Evolutionary conservation across 495 filamentous ascomycete species (phyloP), one percentile per base, ranked within the genome.

Genomic region (Pseudotulostoma volvatum): DNA sequence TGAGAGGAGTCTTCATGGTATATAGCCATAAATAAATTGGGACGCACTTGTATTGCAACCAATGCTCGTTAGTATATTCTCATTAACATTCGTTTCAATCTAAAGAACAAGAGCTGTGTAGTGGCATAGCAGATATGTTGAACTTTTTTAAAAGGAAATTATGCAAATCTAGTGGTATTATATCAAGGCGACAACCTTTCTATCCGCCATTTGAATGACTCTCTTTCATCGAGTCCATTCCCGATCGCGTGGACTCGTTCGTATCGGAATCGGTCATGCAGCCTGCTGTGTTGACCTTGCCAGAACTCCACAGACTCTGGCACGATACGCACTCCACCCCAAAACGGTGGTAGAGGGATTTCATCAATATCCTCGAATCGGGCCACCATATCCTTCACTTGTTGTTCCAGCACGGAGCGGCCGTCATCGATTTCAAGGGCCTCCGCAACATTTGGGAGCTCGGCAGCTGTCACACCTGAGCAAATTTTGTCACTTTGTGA

Each of bases 261-360:
- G 64, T 96, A 97, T 43, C 76, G 63, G 57, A 96, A 95, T 17
- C 90, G 81, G 74, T 95, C 85, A 68, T 93, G 85, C 53, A 94
- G 57, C 25, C 90, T 70, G 64, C 77, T 93, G 40, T 77, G 67
- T 39, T 92, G 69, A 30, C 90, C 90, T 63, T 93, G 83, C 88
- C 86, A 94, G 57, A 95, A 95, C 66, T 94, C 87, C 30, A 95
- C 69, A 38, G 73, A 71, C 57, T 84, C 81, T 1, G 90, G 90
- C 40, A 85, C 68, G 38, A 97, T 67, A 47, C 88, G 75, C 56
- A 90, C 56, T 1, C 90, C 90, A 5, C 90, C 90, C 90, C 90
- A 97, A 58, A 93, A 95, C 15, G 79, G 77, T 18, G 90, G 90
- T 34, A 94, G 73, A 1, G 85, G 86, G 39, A 97, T 92, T 30